phyloP scores from a whole-genome alignment of 2,329 filamentous ascomycete genomes.

The Madurella fahalii region DNA sequence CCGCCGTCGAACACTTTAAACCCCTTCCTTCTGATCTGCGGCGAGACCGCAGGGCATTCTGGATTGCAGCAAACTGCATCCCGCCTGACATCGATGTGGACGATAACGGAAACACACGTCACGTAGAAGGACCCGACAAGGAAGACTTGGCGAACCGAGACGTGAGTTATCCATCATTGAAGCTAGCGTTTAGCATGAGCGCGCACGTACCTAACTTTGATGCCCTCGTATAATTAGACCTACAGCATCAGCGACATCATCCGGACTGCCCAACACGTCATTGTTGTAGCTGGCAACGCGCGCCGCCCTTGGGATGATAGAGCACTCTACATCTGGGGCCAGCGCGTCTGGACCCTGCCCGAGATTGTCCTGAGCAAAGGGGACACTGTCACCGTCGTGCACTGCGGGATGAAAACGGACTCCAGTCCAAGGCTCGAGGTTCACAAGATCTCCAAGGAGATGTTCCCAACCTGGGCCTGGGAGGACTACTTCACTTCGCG shows the following conservation, averaged over 20 bases:
- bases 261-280: slow-evolving; percentile 20
- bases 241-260: slow-evolving; percentile 27
- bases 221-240: slow-evolving; percentile 8
- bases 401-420: slow-evolving; percentile 11
- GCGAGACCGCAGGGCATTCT: background rate
- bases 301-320: background rate
- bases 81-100: background rate
- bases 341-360: slow-evolving; percentile 31
- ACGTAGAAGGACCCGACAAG: background rate
- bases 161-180: background rate
- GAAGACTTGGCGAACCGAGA: background rate
- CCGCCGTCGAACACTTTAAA: background rate
- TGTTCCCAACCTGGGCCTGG: slow-evolving; percentile 32
- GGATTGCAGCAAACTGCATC: slow-evolving; percentile 9
- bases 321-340: slow-evolving; percentile 26
- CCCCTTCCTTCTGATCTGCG: background rate
- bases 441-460: slow-evolving; percentile 29
- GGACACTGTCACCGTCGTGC: slow-evolving; percentile 25
- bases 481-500: slow-evolving; percentile 28
- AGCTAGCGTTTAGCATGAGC: too few relatives aligned
- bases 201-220: background rate
- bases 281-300: slow-evolving; percentile 18
- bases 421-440: slow-evolving; percentile 4
- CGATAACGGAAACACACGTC: background rate
- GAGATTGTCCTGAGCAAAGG: slow-evolving; percentile 28